phyloP scores from a whole-genome alignment of 352 stramenopile genomes.

The Globisporangium nagaii region DNA sequence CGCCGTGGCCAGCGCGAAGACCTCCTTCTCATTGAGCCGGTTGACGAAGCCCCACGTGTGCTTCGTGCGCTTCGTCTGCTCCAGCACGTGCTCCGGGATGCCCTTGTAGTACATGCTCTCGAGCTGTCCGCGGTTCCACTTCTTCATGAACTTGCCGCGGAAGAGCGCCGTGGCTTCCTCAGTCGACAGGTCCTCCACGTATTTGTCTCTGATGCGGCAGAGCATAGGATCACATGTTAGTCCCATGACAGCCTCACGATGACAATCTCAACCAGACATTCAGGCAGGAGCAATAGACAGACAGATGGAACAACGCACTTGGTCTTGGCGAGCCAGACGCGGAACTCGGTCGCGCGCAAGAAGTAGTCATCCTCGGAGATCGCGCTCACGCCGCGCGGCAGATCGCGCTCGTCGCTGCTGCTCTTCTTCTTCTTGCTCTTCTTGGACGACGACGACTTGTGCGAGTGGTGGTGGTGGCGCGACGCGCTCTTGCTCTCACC shows the following conservation, averaged over 20 bases:
- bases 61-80: constrained; percentile 61
- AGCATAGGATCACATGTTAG: neutral
- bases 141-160: constrained; percentile 41
- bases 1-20: constrained; percentile 46
- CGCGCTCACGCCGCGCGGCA: constrained; percentile 17
- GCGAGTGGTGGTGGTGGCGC: constrained; percentile 14
- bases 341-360: constrained; percentile 56
- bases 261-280: constrained; percentile 3
- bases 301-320: constrained; percentile 21
- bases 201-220: constrained; percentile 57
- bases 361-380: constrained; percentile 72
- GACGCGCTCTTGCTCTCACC: constrained; percentile 11
- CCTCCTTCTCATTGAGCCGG: constrained; percentile 54
- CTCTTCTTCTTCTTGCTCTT: constrained; percentile 21
- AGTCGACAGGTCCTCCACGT: constrained; percentile 68
- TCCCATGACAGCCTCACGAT: neutral
- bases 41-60: constrained; percentile 64
- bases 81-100: constrained; percentile 55
- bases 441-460: constrained; percentile 13
- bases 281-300: neutral
- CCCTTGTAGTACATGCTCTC: constrained; percentile 60
- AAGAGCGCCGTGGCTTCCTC: constrained; percentile 51
- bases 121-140: constrained; percentile 60
- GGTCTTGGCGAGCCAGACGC: constrained; percentile 58
- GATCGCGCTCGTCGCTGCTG: neutral